A percentile compares a stretch with the other conserved stretches of the same genome.
Conservation (phyloP, 2,329 filamentous ascomycete genomes). For the Byssoonygena ceratinophila region DNA sequence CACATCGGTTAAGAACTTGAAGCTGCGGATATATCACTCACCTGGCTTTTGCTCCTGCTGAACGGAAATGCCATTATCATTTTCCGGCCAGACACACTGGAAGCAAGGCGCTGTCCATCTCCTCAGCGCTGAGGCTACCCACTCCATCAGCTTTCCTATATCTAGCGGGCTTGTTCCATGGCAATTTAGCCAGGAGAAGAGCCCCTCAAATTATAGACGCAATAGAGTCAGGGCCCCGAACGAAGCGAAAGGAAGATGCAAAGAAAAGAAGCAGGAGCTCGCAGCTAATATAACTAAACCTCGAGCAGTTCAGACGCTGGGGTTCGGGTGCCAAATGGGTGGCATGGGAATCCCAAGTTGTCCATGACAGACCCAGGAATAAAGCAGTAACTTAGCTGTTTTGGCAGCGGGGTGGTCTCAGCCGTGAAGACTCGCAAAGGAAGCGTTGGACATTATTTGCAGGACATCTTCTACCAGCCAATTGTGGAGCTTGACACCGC, state of each 20-base stretch:
- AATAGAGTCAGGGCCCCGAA: neutral
- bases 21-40: neutral
- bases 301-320: neutral
- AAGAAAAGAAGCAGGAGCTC: neutral
- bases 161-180: slow-evolving; percentile 10
- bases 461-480: neutral
- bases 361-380: neutral
- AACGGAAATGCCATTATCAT: slow-evolving; percentile 22
- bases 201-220: neutral
- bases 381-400: neutral
- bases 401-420: slow-evolving; percentile 6
- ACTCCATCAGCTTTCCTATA: slow-evolving; percentile 23
- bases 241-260: neutral
- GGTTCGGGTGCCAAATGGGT: neutral
- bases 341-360: slow-evolving; percentile 1
- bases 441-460: slow-evolving; percentile 6
- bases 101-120: slow-evolving; percentile 34
- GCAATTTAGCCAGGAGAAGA: slow-evolving; percentile 2
- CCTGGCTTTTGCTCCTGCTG: slow-evolving; percentile 16
- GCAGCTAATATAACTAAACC: slow-evolving; percentile 5
- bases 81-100: slow-evolving; percentile 26
- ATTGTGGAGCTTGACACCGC: slow-evolving; percentile 5
- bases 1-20: no score
- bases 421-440: neutral
- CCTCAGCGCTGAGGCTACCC: slow-evolving; percentile 32